These are phyloP conservation scores for Auricularia heimuer DNA, from an alignment of 768 basidiomycete species.

Conservation along the genomic window DNA sequence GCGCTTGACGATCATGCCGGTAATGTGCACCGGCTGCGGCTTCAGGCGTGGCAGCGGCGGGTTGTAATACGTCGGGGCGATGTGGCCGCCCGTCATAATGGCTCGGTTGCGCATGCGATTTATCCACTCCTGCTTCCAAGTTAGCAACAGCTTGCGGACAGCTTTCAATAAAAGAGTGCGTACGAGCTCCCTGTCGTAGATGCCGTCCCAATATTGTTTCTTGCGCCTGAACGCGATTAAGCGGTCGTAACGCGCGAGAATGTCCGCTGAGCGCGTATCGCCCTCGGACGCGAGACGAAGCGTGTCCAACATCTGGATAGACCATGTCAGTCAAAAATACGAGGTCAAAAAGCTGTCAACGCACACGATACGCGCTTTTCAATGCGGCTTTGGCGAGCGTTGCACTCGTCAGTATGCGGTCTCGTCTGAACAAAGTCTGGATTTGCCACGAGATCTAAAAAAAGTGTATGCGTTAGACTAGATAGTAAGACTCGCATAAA, in stretches of 20 bases:
- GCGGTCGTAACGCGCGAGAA: constrained; percentile 49
- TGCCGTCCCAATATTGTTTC: constrained; percentile 36
- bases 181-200: constrained; percentile 46
- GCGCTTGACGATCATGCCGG: constrained; percentile 55
- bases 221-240: constrained; percentile 44
- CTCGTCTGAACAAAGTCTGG: constrained; percentile 10
- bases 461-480: constrained; percentile 4
- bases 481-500: constrained; percentile 11
- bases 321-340: background rate
- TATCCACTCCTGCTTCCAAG: constrained; percentile 42
- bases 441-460: constrained; percentile 51
- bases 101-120: constrained; percentile 45
- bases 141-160: background rate
- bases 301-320: constrained; percentile 30
- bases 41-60: constrained; percentile 68
- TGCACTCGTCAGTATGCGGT: too few relatives aligned
- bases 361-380: constrained; percentile 35
- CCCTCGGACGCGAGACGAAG: constrained; percentile 35
- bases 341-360: background rate
- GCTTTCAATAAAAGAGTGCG: constrained; percentile 12
- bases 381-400: too few relatives aligned
- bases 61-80: constrained; percentile 56
- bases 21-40: constrained; percentile 67
- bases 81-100: constrained; percentile 58
- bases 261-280: constrained; percentile 5